These are phyloP conservation scores for Pseudogymnoascus sp. DNA, from an alignment of 2,329 filamentous ascomycete species.

Conservation along the genomic window DNA sequence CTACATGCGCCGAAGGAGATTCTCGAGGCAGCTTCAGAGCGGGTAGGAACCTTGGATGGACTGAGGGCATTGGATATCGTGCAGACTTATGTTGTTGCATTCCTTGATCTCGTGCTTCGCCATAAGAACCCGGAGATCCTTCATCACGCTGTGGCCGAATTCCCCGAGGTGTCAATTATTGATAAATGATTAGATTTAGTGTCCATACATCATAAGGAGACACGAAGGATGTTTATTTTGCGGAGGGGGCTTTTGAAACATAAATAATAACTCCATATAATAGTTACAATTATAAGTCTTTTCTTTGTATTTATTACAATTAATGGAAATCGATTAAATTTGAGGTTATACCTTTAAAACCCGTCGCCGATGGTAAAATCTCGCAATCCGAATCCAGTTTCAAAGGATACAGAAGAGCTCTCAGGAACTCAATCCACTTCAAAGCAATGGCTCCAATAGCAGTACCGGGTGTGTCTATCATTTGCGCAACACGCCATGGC, in stretches of 20 bases:
- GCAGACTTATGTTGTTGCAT: slow-evolving; percentile 24
- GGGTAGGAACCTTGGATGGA: slow-evolving; percentile 25
- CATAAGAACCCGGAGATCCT: slow-evolving; percentile 12
- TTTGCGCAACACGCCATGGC: not conserved
- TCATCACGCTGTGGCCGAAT: slow-evolving; percentile 11
- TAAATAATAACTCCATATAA: not conserved
- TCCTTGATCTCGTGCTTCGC: slow-evolving; percentile 24
- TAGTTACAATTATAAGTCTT: not conserved
- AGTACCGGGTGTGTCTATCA: not conserved
- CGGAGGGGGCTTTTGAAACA: not conserved
- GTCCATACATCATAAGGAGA: not conserved
- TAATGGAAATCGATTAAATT: no score
- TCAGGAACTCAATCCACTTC: no score
- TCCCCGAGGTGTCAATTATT: slow-evolving; percentile 17
- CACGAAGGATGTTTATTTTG: not conserved
- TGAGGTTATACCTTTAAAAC: no score
- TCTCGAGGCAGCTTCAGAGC: slow-evolving; percentile 15
- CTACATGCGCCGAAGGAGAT: slow-evolving; percentile 15
- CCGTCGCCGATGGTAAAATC: not conserved
- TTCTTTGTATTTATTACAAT: not conserved
- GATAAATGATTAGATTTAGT: not conserved
- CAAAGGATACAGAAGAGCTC: not conserved
- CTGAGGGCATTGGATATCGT: slow-evolving; percentile 23
- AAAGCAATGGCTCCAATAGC: not conserved
- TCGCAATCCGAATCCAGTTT: not conserved